Evolutionary conservation across 1,284 basidiomycete genomes (phyloP).

Genomic region (Ganoderma sp.): DNA sequence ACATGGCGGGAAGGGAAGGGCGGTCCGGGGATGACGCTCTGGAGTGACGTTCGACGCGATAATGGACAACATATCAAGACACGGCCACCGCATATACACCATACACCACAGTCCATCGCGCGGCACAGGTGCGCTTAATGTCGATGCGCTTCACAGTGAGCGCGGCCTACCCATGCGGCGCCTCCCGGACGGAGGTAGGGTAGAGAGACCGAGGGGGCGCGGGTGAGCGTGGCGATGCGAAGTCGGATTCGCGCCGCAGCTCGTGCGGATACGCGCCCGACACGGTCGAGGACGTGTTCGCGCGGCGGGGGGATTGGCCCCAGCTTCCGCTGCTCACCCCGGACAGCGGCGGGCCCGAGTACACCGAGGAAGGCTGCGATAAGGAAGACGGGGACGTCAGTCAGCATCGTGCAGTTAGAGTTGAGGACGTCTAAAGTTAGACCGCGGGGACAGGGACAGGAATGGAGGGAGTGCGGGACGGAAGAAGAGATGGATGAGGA

Average conservation of each 20-base stretch:
- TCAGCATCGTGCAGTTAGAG: not conserved
- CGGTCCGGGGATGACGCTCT: not conserved
- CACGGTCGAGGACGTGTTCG: constrained; percentile 29
- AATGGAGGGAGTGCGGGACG: not conserved
- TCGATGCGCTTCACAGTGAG: too few species aligned
- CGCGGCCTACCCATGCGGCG: too few species aligned
- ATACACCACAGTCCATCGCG: not conserved
- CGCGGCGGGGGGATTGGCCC: constrained; percentile 22
- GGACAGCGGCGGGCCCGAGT: constrained; percentile 12
- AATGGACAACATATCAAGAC: not conserved
- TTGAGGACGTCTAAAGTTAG: not conserved
- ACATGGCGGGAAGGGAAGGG: not conserved
- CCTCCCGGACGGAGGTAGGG: not conserved
- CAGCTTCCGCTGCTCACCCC: not conserved
- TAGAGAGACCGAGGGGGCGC: not conserved
- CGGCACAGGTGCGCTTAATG: too few species aligned
- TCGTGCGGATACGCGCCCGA: constrained; percentile 29
- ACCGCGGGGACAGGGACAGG: not conserved
- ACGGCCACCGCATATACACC: not conserved
- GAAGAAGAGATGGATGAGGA: not conserved
- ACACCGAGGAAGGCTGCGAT: constrained; percentile 11
- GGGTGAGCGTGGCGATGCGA: constrained; percentile 11
- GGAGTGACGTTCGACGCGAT: not conserved
- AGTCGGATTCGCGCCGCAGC: constrained; percentile 25
- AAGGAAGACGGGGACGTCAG: not conserved